Conservation (phyloP, 495 filamentous ascomycete species). For the Penicillium odoratum region DNA sequence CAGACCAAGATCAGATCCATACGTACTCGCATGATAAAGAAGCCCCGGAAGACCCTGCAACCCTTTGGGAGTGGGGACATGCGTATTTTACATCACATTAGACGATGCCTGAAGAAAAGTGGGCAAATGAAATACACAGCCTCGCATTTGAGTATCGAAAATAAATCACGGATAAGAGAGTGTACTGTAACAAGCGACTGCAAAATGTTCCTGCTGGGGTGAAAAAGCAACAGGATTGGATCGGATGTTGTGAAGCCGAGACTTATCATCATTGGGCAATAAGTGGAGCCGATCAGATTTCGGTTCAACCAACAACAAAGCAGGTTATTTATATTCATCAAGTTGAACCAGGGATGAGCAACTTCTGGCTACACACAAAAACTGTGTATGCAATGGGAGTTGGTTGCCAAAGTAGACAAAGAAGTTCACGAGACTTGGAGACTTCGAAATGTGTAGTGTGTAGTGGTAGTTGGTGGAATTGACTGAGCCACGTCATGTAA, state of each 20-base stretch:
- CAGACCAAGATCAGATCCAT: background rate
- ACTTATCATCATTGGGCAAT: constrained; percentile 12
- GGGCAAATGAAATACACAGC: constrained; percentile 1
- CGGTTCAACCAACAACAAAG: constrained; percentile 14
- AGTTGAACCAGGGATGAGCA: constrained; percentile 10
- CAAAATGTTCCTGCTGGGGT: background rate
- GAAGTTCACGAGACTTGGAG: background rate
- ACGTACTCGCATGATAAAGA: background rate
- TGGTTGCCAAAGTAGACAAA: background rate
- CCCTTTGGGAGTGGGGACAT: constrained; percentile 1
- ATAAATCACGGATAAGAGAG: background rate
- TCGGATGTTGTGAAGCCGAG: constrained; percentile 13
- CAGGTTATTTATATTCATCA: constrained; percentile 17
- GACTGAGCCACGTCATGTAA: background rate
- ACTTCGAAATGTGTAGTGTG: too few species aligned
- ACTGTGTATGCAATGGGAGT: background rate
- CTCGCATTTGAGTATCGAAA: background rate
- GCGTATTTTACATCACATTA: background rate
- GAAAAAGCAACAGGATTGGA: constrained; percentile 16
- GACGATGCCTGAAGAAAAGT: background rate
- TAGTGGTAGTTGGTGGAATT: background rate
- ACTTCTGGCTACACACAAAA: constrained; percentile 4
- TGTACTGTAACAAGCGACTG: background rate
- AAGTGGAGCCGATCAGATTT: constrained; percentile 8
- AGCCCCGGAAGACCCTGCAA: constrained; percentile 1